These are phyloP conservation scores for Colletotrichum liaoningense DNA, from an alignment of 2,329 filamentous ascomycete genomes.

Conservation along the genomic window DNA sequence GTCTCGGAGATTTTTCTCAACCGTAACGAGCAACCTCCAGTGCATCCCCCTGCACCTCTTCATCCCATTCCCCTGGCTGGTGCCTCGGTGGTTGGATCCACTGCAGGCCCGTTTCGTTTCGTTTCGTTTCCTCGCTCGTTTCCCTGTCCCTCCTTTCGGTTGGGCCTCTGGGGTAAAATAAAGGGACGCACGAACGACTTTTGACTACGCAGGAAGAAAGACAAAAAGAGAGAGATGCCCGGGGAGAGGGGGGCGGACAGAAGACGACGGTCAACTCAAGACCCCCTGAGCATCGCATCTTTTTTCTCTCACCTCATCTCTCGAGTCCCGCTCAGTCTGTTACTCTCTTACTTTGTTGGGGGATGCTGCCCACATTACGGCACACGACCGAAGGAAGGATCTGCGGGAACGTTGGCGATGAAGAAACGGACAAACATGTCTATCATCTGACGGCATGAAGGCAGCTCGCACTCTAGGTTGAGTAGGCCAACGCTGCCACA, in stretches of 20 bases:
- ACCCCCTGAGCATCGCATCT: conserved; percentile 19
- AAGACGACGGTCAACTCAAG: background rate
- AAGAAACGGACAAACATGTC: conserved; percentile 5
- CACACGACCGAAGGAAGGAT: conserved; percentile 19
- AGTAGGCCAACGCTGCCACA: background rate
- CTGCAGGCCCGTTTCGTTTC: conserved; percentile 29
- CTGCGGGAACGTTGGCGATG: background rate
- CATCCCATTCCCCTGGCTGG: conserved; percentile 20
- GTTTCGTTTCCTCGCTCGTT: conserved; percentile 29
- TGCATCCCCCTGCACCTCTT: conserved; percentile 23
- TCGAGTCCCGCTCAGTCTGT: conserved; percentile 24
- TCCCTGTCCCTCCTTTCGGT: conserved; percentile 18
- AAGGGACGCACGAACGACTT: conserved; percentile 7
- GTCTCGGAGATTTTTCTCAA: conserved; percentile 34
- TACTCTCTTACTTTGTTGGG: conserved; percentile 20
- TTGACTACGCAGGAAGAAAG: background rate
- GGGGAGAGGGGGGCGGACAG: background rate
- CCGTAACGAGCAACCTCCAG: conserved; percentile 13
- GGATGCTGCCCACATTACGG: conserved; percentile 17
- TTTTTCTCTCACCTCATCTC: conserved; percentile 26
- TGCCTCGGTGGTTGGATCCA: conserved; percentile 17
- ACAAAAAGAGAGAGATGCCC: background rate
- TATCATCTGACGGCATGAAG: background rate
- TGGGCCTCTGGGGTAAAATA: conserved; percentile 26
- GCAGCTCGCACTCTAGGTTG: background rate